Conservation (phyloP, 2,329 filamentous ascomycete genomes). For the Aciculosporium take region DNA sequence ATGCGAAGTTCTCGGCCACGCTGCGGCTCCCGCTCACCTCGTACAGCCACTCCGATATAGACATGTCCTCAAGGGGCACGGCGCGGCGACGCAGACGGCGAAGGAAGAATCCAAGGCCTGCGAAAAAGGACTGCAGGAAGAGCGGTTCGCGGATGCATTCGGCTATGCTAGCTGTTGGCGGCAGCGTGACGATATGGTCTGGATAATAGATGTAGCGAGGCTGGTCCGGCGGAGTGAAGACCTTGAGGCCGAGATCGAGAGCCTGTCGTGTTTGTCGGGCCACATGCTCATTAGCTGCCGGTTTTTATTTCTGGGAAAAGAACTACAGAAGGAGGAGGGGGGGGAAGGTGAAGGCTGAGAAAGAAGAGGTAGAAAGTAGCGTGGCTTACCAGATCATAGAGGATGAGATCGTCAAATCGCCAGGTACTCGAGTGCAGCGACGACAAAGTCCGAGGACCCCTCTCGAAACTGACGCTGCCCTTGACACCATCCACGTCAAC, state of each 20-base stretch:
- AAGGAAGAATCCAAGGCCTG: slow-evolving; percentile 13
- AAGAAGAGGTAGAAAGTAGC: neutral
- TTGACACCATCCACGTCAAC: slow-evolving; percentile 41
- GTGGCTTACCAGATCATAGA: slow-evolving; percentile 56
- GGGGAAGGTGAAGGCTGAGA: no score
- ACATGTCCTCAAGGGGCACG: slow-evolving; percentile 17
- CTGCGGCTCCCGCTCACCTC: slow-evolving; percentile 15
- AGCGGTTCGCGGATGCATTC: slow-evolving; percentile 18
- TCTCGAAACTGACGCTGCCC: slow-evolving; percentile 57
- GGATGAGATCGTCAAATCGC: slow-evolving; percentile 46
- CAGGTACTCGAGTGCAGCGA: slow-evolving; percentile 26
- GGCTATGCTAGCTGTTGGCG: slow-evolving; percentile 15
- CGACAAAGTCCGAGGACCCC: slow-evolving; percentile 66
- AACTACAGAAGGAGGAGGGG: neutral
- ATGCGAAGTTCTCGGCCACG: slow-evolving; percentile 58
- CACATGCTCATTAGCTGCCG: slow-evolving; percentile 3
- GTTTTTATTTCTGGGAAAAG: no score
- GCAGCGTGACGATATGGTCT: slow-evolving; percentile 42
- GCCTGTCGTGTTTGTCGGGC: slow-evolving; percentile 10
- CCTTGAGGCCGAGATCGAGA: slow-evolving; percentile 22
- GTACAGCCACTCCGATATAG: slow-evolving; percentile 23
- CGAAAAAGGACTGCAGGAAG: slow-evolving; percentile 18
- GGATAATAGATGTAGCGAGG: slow-evolving; percentile 76
- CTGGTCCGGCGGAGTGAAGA: slow-evolving; percentile 34
- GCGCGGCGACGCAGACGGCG: slow-evolving; percentile 10